Base-by-base conservation (phyloP, 2,329 filamentous ascomycete species). In the Pseudocercospora fijiensis region DNA sequence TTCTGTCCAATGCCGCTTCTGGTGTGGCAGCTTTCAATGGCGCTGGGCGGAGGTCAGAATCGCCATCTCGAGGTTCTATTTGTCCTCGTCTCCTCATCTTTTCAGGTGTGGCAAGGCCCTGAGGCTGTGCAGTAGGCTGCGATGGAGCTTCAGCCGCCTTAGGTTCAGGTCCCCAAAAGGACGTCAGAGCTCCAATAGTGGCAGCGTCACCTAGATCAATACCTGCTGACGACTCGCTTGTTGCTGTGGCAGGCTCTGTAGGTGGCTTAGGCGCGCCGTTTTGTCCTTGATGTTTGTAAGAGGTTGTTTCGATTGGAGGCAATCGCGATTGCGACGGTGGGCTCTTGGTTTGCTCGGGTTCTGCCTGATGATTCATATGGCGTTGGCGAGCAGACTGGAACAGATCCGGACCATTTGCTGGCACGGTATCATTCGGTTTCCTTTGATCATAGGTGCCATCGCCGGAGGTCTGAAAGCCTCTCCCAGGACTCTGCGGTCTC, bases 41-140 rank as follows among this genome's bases (percentile, higher is more conserved):
- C 24, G 74, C 71, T 2, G 74, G 75, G 20, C 72, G 67, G 6
- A 76, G 64, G 41, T 75, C 73, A 20, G 30, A 33, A 20, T 69
- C 57, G 58, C 65, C 70, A 27, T 49, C 64, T 27, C 68, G 55
- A 8, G 56, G 58, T 13, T 66, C 68, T n/a, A 68, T 60, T 18
- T 60, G 65, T 18, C 66, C 68, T 49, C 71, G 66, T 33, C 64
- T 62, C 16, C 58, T 67, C 28, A 68, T 69, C 55, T 71, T 63
- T 37, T 73, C 69, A 9, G 72, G 71, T 16, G 72, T 72, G 9
- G 58, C 58, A 30, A 69, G 67, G 10, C 63, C 62, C 8, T 60
- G 33, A 20, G 67, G 58, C 22, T 71, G 65, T 13, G 64, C 30
- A n/a, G 63, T 49, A 18, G 61, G 57, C 18, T 60, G 27, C 30